Conservation (phyloP, 73 alveolate genomes). For the Paramecium octaurelia region DNA sequence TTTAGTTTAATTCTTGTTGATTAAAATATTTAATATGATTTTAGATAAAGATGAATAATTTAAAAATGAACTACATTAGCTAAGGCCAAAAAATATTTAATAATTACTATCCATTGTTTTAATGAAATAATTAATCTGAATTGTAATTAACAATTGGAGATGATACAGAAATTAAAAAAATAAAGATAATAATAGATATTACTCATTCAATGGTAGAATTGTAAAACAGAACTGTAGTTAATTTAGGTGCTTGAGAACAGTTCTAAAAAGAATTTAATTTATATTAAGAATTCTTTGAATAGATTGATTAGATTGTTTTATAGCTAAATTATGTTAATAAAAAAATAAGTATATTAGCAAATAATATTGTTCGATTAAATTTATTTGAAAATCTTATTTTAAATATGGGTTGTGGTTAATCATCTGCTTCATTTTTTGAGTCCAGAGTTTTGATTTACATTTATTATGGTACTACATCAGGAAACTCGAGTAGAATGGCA, state of each 20-base stretch:
- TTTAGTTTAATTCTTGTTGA: neutral
- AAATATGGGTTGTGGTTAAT: conserved; percentile 31
- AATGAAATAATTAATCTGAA: neutral
- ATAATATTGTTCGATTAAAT: conserved; percentile 9
- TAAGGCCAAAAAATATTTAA: neutral
- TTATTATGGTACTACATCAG: conserved; percentile 26
- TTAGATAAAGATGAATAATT: neutral
- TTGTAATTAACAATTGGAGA: neutral
- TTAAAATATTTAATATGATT: neutral
- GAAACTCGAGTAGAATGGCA: conserved; percentile 51
- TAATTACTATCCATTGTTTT: neutral
- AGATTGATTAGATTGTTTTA: conserved; percentile 46
- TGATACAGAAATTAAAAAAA: neutral
- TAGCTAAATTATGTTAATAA: conserved; percentile 22
- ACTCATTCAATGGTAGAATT: neutral
- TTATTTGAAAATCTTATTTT: neutral
- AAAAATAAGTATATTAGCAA: neutral
- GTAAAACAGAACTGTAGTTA: neutral
- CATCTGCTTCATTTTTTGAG: neutral
- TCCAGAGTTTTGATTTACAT: conserved; percentile 38
- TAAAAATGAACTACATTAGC: neutral
- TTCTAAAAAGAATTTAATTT: neutral
- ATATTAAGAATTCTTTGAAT: neutral
- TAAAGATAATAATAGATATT: neutral
- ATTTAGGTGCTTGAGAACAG: neutral